phyloP scores from a whole-genome alignment of 1,284 basidiomycete species.

The Pulchroboletus neoregius region DNA sequence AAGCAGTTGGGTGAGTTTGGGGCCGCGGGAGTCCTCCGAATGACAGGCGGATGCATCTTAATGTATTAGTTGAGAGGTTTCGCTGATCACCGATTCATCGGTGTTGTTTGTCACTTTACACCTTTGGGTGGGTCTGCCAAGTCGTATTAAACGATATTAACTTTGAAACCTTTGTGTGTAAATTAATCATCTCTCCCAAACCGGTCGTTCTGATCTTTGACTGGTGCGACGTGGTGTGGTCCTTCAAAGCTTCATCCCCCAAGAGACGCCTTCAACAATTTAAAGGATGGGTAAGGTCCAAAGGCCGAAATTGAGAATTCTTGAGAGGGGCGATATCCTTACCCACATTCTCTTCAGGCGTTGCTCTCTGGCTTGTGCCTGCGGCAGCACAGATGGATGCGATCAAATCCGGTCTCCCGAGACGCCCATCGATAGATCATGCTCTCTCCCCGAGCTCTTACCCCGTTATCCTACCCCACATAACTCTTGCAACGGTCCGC shows the following conservation, averaged over 20 bases:
- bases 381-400: constrained; percentile 35
- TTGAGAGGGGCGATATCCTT: not conserved
- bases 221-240: not conserved
- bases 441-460: constrained; percentile 38
- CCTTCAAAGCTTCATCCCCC: not conserved
- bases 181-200: constrained; percentile 6
- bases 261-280: not conserved
- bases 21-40: constrained; percentile 20
- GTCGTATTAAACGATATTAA: no score
- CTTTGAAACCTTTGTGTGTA: constrained; percentile 14
- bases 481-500: constrained; percentile 60
- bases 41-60: constrained; percentile 9
- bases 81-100: no score
- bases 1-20: constrained; percentile 67
- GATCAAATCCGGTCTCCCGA: constrained; percentile 46
- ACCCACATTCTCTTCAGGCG: constrained; percentile 35
- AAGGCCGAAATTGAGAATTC: not conserved
- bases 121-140: not conserved
- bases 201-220: not conserved
- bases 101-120: not conserved
- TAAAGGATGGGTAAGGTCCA: constrained; percentile 23
- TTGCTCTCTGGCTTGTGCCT: constrained; percentile 65
- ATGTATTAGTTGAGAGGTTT: not conserved
- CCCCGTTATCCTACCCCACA: constrained; percentile 60
- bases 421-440: constrained; percentile 17